Conservation (phyloP, 495 filamentous ascomycete species). For the Lindgomyces ingoldianus region DNA sequence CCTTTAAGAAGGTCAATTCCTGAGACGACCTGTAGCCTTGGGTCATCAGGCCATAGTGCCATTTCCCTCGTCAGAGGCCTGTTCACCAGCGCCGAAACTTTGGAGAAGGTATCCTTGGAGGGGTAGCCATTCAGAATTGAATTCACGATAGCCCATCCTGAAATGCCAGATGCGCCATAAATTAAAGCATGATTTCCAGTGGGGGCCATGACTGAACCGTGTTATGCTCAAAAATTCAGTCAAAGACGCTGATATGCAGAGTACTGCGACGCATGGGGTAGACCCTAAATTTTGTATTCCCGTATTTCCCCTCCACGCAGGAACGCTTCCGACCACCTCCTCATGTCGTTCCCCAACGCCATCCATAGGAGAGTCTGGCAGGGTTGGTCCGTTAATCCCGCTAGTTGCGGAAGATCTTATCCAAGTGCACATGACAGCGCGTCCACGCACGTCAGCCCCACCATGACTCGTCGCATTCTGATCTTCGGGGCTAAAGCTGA, state of each 20-base stretch:
- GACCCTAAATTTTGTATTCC: conserved; percentile 17
- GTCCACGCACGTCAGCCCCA: conserved; percentile 17
- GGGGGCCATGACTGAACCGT: conserved; percentile 8
- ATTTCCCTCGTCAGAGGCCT: conserved; percentile 45
- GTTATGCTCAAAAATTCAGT: background rate
- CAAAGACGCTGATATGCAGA: background rate
- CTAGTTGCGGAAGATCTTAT: conserved; percentile 22
- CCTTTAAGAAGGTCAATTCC: conserved; percentile 50
- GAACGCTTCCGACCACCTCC: conserved; percentile 5
- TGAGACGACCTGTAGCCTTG: conserved; percentile 48
- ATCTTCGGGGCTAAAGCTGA: background rate
- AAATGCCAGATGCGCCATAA: conserved; percentile 48
- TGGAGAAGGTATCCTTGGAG: conserved; percentile 43
- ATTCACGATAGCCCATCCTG: conserved; percentile 53
- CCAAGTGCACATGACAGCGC: background rate
- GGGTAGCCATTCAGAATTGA: conserved; percentile 49
- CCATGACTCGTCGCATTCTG: conserved; percentile 17
- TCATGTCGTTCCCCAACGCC: background rate
- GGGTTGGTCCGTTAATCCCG: background rate
- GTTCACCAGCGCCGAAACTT: conserved; percentile 52
- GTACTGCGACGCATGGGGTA: background rate
- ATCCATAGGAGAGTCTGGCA: conserved; percentile 2
- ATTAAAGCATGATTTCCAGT: conserved; percentile 42
- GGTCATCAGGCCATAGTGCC: conserved; percentile 48
- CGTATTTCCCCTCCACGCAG: conserved; percentile 6